Conservation (phyloP, 2,329 filamentous ascomycete genomes). For the Fusarium citri region DNA sequence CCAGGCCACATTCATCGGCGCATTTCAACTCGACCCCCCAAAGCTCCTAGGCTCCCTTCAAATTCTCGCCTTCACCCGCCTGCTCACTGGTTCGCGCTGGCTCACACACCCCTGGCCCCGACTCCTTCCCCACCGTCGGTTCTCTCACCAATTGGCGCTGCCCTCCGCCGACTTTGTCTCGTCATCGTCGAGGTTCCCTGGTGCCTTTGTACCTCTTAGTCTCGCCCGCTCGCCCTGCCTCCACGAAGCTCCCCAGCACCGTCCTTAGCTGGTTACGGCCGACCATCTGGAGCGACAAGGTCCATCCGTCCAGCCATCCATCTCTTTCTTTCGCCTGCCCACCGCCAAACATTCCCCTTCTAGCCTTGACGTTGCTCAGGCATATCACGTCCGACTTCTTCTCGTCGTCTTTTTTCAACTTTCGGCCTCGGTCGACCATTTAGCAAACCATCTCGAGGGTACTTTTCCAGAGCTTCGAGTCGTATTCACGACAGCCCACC, state of each 20-base stretch:
- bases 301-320: constrained; percentile 24
- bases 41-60: constrained; percentile 33
- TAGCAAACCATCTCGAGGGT: constrained; percentile 6
- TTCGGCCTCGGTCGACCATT: constrained; percentile 16
- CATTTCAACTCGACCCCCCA: constrained; percentile 29
- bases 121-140: constrained; percentile 38
- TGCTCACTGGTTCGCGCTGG: constrained; percentile 33
- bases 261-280: constrained; percentile 35
- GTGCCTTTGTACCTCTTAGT: constrained; percentile 44
- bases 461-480: constrained; percentile 6
- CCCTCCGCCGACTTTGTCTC: constrained; percentile 43
- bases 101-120: constrained; percentile 41
- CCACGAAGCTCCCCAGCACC: constrained; percentile 40
- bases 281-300: constrained; percentile 40
- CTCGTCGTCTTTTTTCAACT: constrained; percentile 11
- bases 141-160: constrained; percentile 45
- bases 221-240: constrained; percentile 44
- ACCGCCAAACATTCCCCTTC: constrained; percentile 43
- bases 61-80: constrained; percentile 36
- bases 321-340: constrained; percentile 37
- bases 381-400: constrained; percentile 28
- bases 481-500: constrained; percentile 15
- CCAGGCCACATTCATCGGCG: constrained; percentile 28
- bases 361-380: constrained; percentile 34
- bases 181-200: constrained; percentile 46